Conservation (phyloP, 129 eudicot species). For the Logfia minima region DNA sequence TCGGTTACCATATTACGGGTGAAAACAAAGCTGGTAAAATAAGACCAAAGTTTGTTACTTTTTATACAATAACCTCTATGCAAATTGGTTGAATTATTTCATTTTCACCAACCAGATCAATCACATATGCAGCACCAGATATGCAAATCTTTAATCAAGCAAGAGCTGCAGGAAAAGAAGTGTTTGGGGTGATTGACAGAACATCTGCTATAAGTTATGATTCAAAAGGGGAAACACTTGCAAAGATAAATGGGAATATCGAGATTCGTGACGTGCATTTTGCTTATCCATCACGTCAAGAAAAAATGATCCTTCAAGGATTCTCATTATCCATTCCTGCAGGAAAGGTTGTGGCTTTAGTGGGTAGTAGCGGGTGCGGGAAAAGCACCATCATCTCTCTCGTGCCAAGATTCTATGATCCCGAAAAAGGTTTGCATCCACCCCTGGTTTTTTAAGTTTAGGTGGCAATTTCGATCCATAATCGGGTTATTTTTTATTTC, state of each 20-base stretch:
- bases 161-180: constrained; percentile 88
- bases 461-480: background rate
- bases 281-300: constrained; percentile 72
- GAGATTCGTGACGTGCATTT: constrained; percentile 59
- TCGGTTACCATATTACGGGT: background rate
- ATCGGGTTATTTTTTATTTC: background rate
- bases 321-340: constrained; percentile 79
- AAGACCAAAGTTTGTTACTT: background rate
- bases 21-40: no score
- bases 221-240: constrained; percentile 48
- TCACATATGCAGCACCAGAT: constrained; percentile 85
- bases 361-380: constrained; percentile 88
- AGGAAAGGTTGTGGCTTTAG: constrained; percentile 79
- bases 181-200: constrained; percentile 68
- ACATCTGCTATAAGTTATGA: constrained; percentile 50
- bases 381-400: constrained; percentile 88
- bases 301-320: constrained; percentile 61
- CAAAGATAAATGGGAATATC: constrained; percentile 55
- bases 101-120: constrained; percentile 49
- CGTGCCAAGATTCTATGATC: constrained; percentile 74
- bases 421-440: constrained; percentile 51
- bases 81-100: background rate
- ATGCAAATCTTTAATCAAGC: constrained; percentile 90
- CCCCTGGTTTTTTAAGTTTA: background rate
- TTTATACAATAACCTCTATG: background rate